phyloP scores from a whole-genome alignment of 148 eudicot species.

The Vaccinium myrtillus region DNA sequence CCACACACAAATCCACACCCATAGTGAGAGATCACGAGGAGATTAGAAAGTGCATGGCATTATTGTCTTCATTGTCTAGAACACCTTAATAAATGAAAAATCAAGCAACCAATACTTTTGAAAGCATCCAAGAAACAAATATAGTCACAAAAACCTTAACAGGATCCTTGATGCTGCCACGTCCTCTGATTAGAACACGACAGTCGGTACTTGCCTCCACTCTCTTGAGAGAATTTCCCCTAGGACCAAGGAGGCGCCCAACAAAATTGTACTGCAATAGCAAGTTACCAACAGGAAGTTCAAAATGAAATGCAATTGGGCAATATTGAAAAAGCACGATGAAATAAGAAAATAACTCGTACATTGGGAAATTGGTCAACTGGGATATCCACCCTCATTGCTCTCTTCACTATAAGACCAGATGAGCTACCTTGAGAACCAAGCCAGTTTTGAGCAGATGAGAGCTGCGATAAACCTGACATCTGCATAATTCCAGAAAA shows the following conservation, averaged over 20 bases:
- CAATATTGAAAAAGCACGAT: conserved; percentile 4
- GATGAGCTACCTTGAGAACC: conserved; percentile 79
- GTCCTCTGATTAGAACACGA: conserved; percentile 96
- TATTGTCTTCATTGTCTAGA: not conserved
- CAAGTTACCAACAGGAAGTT: not conserved
- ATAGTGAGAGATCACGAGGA: not conserved
- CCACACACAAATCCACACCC: not conserved
- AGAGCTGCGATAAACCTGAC: conserved; percentile 69
- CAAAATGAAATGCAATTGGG: conserved; percentile 14
- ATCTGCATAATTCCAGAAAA: conserved; percentile 49
- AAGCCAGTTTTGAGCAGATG: conserved; percentile 77
- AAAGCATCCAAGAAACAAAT: not conserved
- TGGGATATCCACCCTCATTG: conserved; percentile 92
- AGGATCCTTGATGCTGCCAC: conserved; percentile 99
- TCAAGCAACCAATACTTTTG: not conserved
- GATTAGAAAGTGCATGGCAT: not conserved
- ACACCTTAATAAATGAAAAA: not conserved
- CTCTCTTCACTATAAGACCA: conserved; percentile 89
- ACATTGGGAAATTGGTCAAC: conserved; percentile 90
- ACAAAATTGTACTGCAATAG: conserved; percentile 89
- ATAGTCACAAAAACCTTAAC: conserved; percentile 49
- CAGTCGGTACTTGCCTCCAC: conserved; percentile 95
- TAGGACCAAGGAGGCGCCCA: conserved; percentile 97
- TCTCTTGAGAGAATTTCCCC: conserved; percentile 96
- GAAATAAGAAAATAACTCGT: conserved; percentile 31